Percentiles rank a stretch among this genome's conserved stretches.
Conservation (phyloP, 495 filamentous ascomycete genomes). For the Penicillium angulare region DNA sequence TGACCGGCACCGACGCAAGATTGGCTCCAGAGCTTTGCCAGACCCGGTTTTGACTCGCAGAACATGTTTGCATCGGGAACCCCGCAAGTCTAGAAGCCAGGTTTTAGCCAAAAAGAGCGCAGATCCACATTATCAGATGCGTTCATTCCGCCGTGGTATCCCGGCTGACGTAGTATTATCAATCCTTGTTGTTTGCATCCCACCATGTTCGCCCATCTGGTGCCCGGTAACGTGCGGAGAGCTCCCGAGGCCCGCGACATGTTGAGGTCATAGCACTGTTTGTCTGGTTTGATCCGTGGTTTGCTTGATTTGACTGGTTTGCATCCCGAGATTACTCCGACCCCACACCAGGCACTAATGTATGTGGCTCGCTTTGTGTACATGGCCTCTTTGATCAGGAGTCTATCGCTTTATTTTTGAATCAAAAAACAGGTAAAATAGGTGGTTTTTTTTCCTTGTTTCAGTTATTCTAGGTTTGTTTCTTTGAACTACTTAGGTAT, state of each 20-base stretch:
- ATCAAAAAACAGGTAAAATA: no score
- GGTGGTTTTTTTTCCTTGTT: no score
- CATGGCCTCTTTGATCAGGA: no score
- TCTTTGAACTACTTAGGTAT: no score
- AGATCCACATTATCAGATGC: conserved; percentile 15
- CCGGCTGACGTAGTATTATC: conserved; percentile 16
- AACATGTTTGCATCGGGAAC: conserved; percentile 24
- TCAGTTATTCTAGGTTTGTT: no score
- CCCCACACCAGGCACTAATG: no score
- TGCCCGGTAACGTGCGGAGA: not conserved
- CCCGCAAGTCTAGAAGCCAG: conserved; percentile 28
- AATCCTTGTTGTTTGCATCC: conserved; percentile 19
- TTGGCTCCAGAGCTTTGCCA: conserved; percentile 1
- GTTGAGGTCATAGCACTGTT: conserved; percentile 11
- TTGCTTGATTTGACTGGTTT: conserved; percentile 12
- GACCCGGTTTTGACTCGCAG: conserved; percentile 19
- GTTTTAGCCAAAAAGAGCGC: conserved; percentile 2
- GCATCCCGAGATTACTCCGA: not conserved
- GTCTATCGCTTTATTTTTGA: no score
- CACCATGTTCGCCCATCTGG: not conserved
- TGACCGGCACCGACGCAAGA: conserved; percentile 2
- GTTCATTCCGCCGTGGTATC: conserved; percentile 11
- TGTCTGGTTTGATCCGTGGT: conserved; percentile 8
- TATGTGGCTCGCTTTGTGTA: no score
- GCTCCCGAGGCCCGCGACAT: not conserved